Conservation (phyloP, 2,329 filamentous ascomycete genomes). For the Thelonectria olida region DNA sequence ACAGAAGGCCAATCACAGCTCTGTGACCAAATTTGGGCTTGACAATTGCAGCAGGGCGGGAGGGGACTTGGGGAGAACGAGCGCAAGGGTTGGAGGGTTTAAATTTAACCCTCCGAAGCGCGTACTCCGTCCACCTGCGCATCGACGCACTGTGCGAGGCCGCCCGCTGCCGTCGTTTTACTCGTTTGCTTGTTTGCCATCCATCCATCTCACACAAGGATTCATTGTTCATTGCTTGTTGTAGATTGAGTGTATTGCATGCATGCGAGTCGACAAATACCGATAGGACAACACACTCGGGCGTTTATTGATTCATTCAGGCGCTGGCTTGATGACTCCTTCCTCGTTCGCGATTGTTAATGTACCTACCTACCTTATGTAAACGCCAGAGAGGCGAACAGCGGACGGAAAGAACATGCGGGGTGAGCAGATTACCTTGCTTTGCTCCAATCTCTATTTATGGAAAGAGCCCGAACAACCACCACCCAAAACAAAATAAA, state of each 20-base stretch:
- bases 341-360: not conserved
- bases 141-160: constrained; percentile 31
- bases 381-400: too few species aligned
- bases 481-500: not conserved
- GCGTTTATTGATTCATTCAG: not conserved
- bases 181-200: not conserved
- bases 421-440: not conserved
- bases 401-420: not conserved
- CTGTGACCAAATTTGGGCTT: constrained; percentile 39
- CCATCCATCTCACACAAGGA: too few species aligned
- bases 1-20: constrained; percentile 42
- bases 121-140: constrained; percentile 24
- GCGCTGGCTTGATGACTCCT: not conserved
- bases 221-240: not conserved
- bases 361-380: too few species aligned
- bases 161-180: constrained; percentile 3
- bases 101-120: constrained; percentile 38
- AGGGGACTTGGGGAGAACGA: constrained; percentile 22
- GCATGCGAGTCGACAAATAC: not conserved
- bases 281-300: not conserved
- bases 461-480: constrained; percentile 1
- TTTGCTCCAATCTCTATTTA: constrained; percentile 9
- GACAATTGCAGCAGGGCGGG: constrained; percentile 31
- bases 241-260: not conserved
- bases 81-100: constrained; percentile 33